These are phyloP conservation scores for Auricularia auricula-judae DNA, from an alignment of 768 basidiomycete species.

Conservation along the genomic window DNA sequence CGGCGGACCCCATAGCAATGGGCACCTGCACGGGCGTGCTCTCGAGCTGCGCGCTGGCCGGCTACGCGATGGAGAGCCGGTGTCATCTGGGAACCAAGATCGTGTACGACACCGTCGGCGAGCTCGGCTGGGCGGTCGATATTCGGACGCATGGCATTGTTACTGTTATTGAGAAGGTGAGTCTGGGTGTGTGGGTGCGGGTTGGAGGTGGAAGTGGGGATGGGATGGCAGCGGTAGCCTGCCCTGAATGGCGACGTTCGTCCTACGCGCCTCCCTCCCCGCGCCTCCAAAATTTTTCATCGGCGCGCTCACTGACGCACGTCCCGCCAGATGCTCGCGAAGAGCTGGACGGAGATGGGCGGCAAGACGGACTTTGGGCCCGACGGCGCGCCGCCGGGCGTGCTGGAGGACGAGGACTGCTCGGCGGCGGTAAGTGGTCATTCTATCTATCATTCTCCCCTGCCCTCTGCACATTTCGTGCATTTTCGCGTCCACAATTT, in stretches of 20 bases:
- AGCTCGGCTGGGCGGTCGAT: slow-evolving; percentile 70
- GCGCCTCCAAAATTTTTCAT: neutral
- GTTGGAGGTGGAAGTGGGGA: too few species aligned
- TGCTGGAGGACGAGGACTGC: slow-evolving; percentile 50
- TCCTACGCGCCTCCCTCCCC: neutral
- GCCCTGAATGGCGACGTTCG: neutral
- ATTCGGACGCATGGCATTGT: slow-evolving; percentile 60
- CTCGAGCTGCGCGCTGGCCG: slow-evolving; percentile 70
- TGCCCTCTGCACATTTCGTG: too few species aligned
- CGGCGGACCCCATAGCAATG: slow-evolving; percentile 88
- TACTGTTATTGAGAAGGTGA: slow-evolving; percentile 50
- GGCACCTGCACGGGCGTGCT: slow-evolving; percentile 68
- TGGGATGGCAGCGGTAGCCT: too few species aligned
- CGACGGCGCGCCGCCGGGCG: slow-evolving; percentile 31
- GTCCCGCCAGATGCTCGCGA: slow-evolving; percentile 33
- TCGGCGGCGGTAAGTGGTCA: slow-evolving; percentile 26
- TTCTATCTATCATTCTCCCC: too few species aligned
- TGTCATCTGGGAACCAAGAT: slow-evolving; percentile 83
- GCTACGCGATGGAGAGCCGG: slow-evolving; percentile 76
- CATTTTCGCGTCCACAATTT: too few species aligned
- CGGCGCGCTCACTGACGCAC: slow-evolving; percentile 16
- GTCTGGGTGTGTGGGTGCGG: too few species aligned
- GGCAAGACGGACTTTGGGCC: slow-evolving; percentile 13
- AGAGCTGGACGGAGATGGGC: slow-evolving; percentile 26
- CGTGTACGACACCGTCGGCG: slow-evolving; percentile 76